Percentiles rank a stretch among this genome's conserved stretches.
These are phyloP conservation scores for Oxyria digyna DNA, from an alignment of 148 eudicot species.

Conservation along the genomic window DNA sequence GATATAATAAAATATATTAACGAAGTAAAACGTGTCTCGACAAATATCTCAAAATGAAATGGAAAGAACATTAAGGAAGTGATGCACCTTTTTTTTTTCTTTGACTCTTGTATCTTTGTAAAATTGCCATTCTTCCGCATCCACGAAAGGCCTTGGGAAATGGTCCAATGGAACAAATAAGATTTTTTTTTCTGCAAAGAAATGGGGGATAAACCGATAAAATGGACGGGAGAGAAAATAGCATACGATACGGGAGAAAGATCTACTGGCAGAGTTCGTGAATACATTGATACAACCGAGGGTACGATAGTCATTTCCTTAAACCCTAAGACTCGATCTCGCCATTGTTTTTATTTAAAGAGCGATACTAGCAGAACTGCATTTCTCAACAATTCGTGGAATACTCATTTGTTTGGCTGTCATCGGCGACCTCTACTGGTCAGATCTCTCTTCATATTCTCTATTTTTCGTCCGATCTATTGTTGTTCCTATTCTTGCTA, in stretches of 20 bases:
- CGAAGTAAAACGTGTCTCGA: too few species aligned
- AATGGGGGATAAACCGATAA: too few species aligned
- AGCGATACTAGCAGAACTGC: not conserved
- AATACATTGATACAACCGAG: not conserved
- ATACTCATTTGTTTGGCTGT: not conserved
- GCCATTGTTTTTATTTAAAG: not conserved
- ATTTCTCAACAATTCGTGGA: conserved; percentile 4
- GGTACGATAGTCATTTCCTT: not conserved
- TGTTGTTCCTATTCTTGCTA: not conserved
- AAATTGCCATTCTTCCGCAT: too few species aligned
- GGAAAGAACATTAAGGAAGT: too few species aligned
- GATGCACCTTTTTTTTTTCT: too few species aligned
- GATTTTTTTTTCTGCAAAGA: too few species aligned
- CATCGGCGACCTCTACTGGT: conserved; percentile 2
- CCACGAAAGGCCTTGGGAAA: not conserved
- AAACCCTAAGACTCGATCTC: conserved; percentile 1
- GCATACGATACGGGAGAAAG: too few species aligned
- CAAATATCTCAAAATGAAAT: too few species aligned
- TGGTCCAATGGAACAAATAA: not conserved
- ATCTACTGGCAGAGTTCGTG: too few species aligned
- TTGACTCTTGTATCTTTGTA: too few species aligned
- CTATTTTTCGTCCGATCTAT: not conserved
- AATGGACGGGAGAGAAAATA: too few species aligned
- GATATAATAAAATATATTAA: too few species aligned
- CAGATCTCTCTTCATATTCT: conserved; percentile 1